Base-by-base conservation (phyloP, 2,329 filamentous ascomycete genomes). In the Zarea fungicola region DNA sequence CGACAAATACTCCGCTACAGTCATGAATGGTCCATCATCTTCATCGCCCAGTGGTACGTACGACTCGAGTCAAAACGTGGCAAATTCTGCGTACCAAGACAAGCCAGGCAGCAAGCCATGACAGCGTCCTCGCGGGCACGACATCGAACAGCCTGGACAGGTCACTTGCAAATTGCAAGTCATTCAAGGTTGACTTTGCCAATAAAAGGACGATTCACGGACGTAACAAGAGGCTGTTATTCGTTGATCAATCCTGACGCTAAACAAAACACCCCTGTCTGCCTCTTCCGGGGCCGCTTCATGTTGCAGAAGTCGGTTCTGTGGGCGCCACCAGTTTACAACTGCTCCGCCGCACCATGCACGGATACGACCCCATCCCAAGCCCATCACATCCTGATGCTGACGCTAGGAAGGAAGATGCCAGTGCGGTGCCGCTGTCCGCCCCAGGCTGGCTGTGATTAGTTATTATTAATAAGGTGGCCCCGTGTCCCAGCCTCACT, bases 381-480 rank as follows among this genome's bases (percentile, higher is more conserved):
- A n/a, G n/a, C n/a, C n/a, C n/a, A n/a, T n/a, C n/a, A n/a, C 44
- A 40, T 40, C 28, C 44, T 48, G 44, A 34, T 23, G 36, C 44
- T 47, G 44, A 47, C 35, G 35, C 44, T 42, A 42, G 26, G 26
- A 19, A 46, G 39, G 34, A 37, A 28, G 23, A 34, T n/a, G n/a
- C n/a, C n/a, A n/a, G n/a, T n/a, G n/a, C n/a, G n/a, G n/a, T n/a
- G n/a, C n/a, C n/a, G n/a, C n/a, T n/a, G n/a, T n/a, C n/a, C n/a
- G 21, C 34, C 21, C 22, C 26, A n/a, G 16, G 34, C 25, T 18
- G 16, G 32, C 23, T 25, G 31, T n/a, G 10, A 45, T 18, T 23
- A 18, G 34, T 22, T 31, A 35, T 26, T 32, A 16, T 40, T 47
- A 22, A 36, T 45, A 40, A 39, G 35, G 31, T 39, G 35, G 39